These are phyloP conservation scores for Coleophoma cylindrospora DNA, from an alignment of 2,329 filamentous ascomycete species.

Conservation along the genomic window DNA sequence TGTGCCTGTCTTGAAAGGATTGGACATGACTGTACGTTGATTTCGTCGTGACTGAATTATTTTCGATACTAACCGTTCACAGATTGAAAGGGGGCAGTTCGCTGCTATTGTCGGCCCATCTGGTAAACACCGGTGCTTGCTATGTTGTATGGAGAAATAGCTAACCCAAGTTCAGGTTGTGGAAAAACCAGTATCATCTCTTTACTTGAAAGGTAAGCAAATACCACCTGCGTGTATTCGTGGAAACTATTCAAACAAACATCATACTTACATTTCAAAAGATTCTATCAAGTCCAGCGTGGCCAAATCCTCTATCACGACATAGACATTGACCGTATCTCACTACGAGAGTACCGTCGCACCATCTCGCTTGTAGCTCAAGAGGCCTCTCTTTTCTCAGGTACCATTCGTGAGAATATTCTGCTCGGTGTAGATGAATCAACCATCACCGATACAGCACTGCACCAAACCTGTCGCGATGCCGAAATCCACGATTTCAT, in stretches of 20 bases:
- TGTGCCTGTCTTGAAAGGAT: constrained; percentile 46
- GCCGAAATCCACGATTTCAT: constrained; percentile 93
- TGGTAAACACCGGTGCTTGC: constrained; percentile 29
- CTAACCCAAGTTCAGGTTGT: constrained; percentile 30
- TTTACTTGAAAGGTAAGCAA: constrained; percentile 46
- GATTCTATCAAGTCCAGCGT: constrained; percentile 57
- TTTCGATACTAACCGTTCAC: not conserved
- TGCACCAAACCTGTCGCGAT: constrained; percentile 75
- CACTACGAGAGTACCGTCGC: constrained; percentile 57
- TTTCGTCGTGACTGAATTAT: no score
- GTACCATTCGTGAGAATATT: constrained; percentile 63
- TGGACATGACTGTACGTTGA: constrained; percentile 43
- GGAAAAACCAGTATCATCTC: constrained; percentile 70
- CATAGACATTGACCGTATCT: constrained; percentile 49
- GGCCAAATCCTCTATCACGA: constrained; percentile 62
- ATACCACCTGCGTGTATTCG: not conserved
- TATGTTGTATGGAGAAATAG: not conserved
- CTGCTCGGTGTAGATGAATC: constrained; percentile 51
- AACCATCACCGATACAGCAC: constrained; percentile 50
- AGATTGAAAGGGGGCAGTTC: constrained; percentile 58
- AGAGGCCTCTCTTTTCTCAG: constrained; percentile 65
- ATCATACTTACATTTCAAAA: not conserved
- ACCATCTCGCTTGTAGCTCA: constrained; percentile 66
- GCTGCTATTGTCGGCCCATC: constrained; percentile 66
- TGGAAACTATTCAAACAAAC: not conserved